Percentiles rank a stretch among this genome's conserved stretches.
phyloP scores from a whole-genome alignment of 768 basidiomycete species.

The Leccinum ochraceum region DNA sequence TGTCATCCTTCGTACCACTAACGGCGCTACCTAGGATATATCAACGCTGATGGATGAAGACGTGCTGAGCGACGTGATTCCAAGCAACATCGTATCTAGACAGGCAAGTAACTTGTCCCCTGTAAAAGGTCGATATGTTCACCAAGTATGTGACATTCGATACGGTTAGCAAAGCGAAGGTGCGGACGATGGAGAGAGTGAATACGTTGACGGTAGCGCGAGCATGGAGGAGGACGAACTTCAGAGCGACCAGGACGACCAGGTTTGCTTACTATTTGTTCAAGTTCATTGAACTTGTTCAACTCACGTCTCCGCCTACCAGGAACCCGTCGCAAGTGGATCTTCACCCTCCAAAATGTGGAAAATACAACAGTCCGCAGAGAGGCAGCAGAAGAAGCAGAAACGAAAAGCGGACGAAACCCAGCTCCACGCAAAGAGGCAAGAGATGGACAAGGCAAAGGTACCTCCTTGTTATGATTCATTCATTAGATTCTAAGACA shows the following conservation, averaged over 20 bases:
- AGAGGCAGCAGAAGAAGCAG: constrained; percentile 46
- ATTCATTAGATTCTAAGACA: constrained; percentile 12
- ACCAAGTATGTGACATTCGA: constrained; percentile 25
- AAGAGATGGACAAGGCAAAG: constrained; percentile 89
- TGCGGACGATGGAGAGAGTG: constrained; percentile 68
- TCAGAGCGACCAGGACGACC: constrained; percentile 52
- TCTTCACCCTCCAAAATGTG: constrained; percentile 34
- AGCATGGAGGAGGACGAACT: constrained; percentile 64
- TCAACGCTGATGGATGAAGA: constrained; percentile 59
- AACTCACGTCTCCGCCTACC: constrained; percentile 1
- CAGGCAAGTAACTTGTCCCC: constrained; percentile 50
- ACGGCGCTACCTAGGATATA: constrained; percentile 16
- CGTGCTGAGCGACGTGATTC: constrained; percentile 87
- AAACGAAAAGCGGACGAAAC: constrained; percentile 70
- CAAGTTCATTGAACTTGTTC: constrained; percentile 5
- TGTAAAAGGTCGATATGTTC: constrained; percentile 5
- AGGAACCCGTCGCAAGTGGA: constrained; percentile 24
- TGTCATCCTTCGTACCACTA: background rate
- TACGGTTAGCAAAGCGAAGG: constrained; percentile 59
- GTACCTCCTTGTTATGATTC: constrained; percentile 37
- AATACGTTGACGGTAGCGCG: constrained; percentile 58
- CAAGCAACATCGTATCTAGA: constrained; percentile 88
- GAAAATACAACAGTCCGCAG: constrained; percentile 40
- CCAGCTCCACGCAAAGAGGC: constrained; percentile 66
- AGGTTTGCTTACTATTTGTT: constrained; percentile 19